Base-by-base conservation (phyloP, 345 rosid genomes). In the Excoecaria agallocha region DNA sequence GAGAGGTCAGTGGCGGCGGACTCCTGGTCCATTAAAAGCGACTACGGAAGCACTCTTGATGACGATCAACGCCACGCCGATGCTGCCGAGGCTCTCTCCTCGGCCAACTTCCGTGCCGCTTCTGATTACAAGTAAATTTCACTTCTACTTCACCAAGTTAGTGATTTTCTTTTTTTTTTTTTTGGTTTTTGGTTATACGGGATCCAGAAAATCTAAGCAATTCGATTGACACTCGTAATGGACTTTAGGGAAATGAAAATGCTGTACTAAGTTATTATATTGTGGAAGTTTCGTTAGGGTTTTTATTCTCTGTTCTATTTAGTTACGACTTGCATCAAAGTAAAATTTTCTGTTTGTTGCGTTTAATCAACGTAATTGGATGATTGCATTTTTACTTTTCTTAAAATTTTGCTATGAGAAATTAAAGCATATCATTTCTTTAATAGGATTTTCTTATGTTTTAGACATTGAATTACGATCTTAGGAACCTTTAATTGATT, bases 31-130 rank as follows among this genome's bases (percentile, higher is more conserved):
- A 92, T 94, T 67, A 94, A 91, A 88, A 94, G 98, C 77, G 98
- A 94, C 74, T 94, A 94, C 52, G 98, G 98, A 60, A 92, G 98
- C 86, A 94, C 98, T 60, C 93, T 94, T 71, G 98, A 94, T 63
- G 98, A 94, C 78, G 98, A 92, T 78, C 98, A 94, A 85, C 98
- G 98, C 66, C 98, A 94, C 83, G 94, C 89, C 12, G 99, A 95
- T 66, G 98, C 99, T 22, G 86, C 94, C 39, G 98, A 95, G 81
- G 94, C 90, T 51, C 96, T 94, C 66, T 89, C 91, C 69, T 87
- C 91, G 46, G 87, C 82, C 45, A 89, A 86, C 71, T 89, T 89
- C 78, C 96, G 87, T 11, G 79, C 89, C 66, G 87, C 95, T 20
- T 95, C 97, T 6, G 98, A 94, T 76, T 91, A 93, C 76, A 87